Conservation (phyloP, 2,329 filamentous ascomycete species). For the Esteya vermicola region DNA sequence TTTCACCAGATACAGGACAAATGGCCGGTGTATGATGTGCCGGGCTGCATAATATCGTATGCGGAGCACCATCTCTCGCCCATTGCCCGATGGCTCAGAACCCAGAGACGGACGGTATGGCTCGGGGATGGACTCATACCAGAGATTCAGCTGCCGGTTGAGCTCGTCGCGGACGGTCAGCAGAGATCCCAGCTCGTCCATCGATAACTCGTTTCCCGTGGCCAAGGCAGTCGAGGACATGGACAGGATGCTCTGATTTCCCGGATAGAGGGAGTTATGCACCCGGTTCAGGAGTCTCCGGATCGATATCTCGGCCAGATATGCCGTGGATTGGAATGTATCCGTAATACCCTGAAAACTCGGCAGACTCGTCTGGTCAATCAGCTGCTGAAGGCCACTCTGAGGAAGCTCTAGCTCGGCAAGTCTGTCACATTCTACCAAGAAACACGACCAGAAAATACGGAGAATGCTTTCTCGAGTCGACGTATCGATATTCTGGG, state of each 20-base stretch:
- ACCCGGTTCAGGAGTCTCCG: conserved; percentile 19
- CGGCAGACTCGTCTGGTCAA: conserved; percentile 17
- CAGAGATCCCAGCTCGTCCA: conserved; percentile 15
- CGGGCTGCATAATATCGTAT: conserved; percentile 19
- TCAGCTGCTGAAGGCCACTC: conserved; percentile 17
- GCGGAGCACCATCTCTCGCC: conserved; percentile 14
- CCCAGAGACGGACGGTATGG: conserved; percentile 14
- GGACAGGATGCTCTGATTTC: conserved; percentile 13
- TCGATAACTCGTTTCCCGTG: conserved; percentile 14
- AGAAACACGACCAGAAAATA: conserved; percentile 18
- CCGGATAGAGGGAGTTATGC: conserved; percentile 18
- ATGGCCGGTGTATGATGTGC: conserved; percentile 20
- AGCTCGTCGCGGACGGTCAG: conserved; percentile 16
- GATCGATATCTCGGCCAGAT: conserved; percentile 19
- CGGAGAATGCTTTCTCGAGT: conserved; percentile 11
- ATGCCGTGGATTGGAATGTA: conserved; percentile 14
- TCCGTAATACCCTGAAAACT: conserved; percentile 12
- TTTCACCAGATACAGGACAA: conserved; percentile 16
- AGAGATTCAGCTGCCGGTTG: conserved; percentile 16
- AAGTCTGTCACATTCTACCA: conserved; percentile 18
- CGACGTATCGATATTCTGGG: neutral
- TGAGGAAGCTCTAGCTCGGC: conserved; percentile 19
- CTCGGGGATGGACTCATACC: conserved; percentile 19
- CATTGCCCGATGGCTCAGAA: conserved; percentile 10
- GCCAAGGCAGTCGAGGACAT: conserved; percentile 14